Conservation (phyloP, 257 asterid genomes). For the Salvia splendens region DNA sequence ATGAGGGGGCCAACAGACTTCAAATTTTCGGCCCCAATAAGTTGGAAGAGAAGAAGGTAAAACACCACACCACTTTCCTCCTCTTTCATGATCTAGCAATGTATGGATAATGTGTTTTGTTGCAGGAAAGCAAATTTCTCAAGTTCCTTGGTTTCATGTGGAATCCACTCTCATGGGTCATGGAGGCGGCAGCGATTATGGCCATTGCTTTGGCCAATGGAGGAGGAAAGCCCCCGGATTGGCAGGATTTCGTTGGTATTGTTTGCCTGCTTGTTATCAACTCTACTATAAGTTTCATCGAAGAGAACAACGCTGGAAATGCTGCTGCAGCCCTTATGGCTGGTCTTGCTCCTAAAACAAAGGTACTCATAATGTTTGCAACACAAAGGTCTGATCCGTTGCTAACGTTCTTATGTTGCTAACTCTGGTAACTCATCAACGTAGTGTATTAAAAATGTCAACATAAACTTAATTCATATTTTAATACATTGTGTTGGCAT, state of each 20-base stretch:
- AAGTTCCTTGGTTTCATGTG: conserved; percentile 98
- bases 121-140: conserved; percentile 86
- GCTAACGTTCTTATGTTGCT: too few relatives aligned
- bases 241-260: conserved; percentile 96
- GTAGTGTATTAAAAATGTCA: too few relatives aligned
- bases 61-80: not conserved
- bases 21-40: conserved; percentile 94
- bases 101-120: not conserved
- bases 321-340: conserved; percentile 99
- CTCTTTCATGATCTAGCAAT: not conserved
- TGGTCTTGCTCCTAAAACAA: conserved; percentile 97
- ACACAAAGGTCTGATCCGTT: too few relatives aligned
- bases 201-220: conserved; percentile 95
- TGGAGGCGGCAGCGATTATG: conserved; percentile 98
- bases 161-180: conserved; percentile 99
- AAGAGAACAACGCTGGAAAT: conserved; percentile 96
- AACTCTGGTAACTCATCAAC: too few relatives aligned
- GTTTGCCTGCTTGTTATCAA: conserved; percentile 90
- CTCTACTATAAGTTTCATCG: conserved; percentile 97
- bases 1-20: conserved; percentile 86
- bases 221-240: conserved; percentile 88
- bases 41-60: conserved; percentile 91
- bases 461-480: too few relatives aligned
- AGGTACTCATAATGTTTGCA: conserved; percentile 41
- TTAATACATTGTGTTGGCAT: too few relatives aligned